A percentile compares a stretch with the other conserved stretches of the same genome.
Conservation (phyloP, 495 filamentous ascomycete genomes). For the Penicillium malachiteum region DNA sequence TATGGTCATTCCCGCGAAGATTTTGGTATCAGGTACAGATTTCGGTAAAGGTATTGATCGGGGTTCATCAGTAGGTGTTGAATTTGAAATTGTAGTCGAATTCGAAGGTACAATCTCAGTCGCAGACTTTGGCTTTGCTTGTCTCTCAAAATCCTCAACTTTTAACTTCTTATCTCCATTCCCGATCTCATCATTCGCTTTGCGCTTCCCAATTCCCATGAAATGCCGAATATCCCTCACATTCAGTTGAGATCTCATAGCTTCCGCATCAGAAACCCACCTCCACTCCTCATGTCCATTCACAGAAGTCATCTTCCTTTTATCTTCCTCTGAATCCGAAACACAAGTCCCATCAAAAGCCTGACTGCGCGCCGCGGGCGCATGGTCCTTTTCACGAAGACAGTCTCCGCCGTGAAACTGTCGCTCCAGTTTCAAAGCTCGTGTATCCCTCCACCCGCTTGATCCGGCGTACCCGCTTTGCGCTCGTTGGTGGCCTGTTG, state of each 20-base stretch:
- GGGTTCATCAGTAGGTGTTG: not conserved
- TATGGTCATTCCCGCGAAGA: conserved; percentile 68
- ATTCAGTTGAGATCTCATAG: conserved; percentile 16
- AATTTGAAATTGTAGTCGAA: not conserved
- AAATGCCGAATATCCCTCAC: conserved; percentile 42
- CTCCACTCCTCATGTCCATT: conserved; percentile 14
- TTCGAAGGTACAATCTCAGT: not conserved
- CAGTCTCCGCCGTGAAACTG: conserved; percentile 55
- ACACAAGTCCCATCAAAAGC: conserved; percentile 22
- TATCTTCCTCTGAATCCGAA: not conserved
- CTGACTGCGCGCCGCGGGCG: not conserved
- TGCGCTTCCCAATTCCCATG: conserved; percentile 31
- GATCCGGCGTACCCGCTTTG: conserved; percentile 57
- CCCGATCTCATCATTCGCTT: conserved; percentile 16
- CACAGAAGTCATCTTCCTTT: not conserved
- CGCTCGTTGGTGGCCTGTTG: conserved; percentile 77
- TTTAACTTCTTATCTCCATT: conserved; percentile 15
- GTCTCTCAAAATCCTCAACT: not conserved
- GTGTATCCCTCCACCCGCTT: conserved; percentile 68
- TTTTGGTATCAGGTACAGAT: conserved; percentile 10
- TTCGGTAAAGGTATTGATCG: not conserved
- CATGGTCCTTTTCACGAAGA: not conserved
- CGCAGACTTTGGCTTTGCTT: no score
- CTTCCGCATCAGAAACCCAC: conserved; percentile 18
- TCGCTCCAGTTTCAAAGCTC: conserved; percentile 60